These are phyloP conservation scores for Hyparrhenia diplandra DNA, from an alignment of 176 grass and related monocot species.

Conservation along the genomic window DNA sequence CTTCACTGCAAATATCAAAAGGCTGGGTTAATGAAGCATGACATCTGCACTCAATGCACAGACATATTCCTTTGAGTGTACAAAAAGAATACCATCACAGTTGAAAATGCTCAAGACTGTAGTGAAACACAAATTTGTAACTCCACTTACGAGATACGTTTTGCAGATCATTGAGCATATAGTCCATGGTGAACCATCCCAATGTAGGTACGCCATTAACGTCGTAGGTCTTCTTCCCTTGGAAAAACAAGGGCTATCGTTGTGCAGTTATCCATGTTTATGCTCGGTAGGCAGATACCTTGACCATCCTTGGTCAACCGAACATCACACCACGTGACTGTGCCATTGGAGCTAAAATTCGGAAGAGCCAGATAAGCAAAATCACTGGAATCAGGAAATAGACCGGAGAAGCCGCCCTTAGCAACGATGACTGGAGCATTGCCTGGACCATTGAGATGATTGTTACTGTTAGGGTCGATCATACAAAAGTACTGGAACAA, in stretches of 20 bases:
- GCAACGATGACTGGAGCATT: constrained; percentile 54
- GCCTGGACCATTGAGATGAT: constrained; percentile 49
- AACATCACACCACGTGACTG: constrained; percentile 65
- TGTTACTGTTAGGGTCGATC: background rate
- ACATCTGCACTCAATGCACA: background rate
- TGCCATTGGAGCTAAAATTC: background rate
- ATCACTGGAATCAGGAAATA: constrained; percentile 76
- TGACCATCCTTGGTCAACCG: constrained; percentile 57
- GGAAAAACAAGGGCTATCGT: constrained; percentile 22
- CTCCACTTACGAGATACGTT: constrained; percentile 47
- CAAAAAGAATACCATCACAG: background rate
- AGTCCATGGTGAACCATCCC: constrained; percentile 86
- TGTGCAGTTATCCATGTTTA: constrained; percentile 63
- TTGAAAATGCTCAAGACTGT: background rate
- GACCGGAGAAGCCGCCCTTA: constrained; percentile 83
- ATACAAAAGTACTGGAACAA: background rate
- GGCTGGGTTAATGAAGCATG: background rate
- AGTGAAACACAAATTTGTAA: background rate
- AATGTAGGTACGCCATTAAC: constrained; percentile 47
- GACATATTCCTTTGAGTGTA: background rate
- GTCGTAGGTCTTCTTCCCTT: constrained; percentile 40
- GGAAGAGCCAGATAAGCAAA: constrained; percentile 15
- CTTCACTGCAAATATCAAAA: constrained; percentile 46
- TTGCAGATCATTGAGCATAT: background rate
- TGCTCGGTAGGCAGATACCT: constrained; percentile 61